Evolutionary conservation across 352 stramenopile genomes (phyloP).

Genomic region (Phytophthora pini): DNA sequence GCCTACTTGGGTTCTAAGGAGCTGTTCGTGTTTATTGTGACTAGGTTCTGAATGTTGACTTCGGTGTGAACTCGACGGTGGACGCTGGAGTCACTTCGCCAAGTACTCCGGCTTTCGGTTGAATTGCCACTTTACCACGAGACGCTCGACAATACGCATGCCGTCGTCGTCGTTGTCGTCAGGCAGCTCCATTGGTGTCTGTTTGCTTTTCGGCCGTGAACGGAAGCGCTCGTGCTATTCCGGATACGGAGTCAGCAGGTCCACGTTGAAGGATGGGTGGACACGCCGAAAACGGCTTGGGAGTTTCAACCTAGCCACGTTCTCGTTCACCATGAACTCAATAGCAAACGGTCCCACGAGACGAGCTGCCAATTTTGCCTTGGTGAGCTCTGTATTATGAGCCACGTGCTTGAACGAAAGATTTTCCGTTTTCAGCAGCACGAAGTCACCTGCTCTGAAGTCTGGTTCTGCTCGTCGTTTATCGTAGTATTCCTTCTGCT

Average conservation of each 20-base stretch:
- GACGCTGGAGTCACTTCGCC: too few relatives aligned
- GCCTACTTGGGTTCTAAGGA: too few relatives aligned
- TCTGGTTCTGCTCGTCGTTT: not conserved
- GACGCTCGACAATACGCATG: too few relatives aligned
- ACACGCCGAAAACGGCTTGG: not conserved
- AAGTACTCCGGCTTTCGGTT: too few relatives aligned
- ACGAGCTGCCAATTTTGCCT: slow-evolving; percentile 10
- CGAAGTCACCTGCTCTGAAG: slow-evolving; percentile 12
- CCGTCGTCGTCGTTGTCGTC: too few relatives aligned
- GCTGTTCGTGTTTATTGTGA: too few relatives aligned
- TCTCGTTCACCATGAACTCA: slow-evolving; percentile 11
- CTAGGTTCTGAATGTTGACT: too few relatives aligned
- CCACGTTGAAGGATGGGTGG: slow-evolving; percentile 10
- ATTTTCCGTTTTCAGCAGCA: slow-evolving; percentile 20
- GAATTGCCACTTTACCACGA: too few relatives aligned
- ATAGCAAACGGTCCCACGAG: slow-evolving; percentile 1
- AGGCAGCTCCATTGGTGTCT: too few relatives aligned
- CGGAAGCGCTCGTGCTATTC: too few relatives aligned
- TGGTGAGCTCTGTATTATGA: slow-evolving; percentile 9
- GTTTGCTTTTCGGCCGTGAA: too few relatives aligned
- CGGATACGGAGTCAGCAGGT: not conserved
- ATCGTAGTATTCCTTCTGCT: slow-evolving; percentile 24
- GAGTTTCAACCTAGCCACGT: slow-evolving; percentile 12
- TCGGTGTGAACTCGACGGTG: too few relatives aligned
- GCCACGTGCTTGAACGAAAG: slow-evolving; percentile 13